Conservation (phyloP, 2,329 filamentous ascomycete genomes). For the Paraphoma sp. region DNA sequence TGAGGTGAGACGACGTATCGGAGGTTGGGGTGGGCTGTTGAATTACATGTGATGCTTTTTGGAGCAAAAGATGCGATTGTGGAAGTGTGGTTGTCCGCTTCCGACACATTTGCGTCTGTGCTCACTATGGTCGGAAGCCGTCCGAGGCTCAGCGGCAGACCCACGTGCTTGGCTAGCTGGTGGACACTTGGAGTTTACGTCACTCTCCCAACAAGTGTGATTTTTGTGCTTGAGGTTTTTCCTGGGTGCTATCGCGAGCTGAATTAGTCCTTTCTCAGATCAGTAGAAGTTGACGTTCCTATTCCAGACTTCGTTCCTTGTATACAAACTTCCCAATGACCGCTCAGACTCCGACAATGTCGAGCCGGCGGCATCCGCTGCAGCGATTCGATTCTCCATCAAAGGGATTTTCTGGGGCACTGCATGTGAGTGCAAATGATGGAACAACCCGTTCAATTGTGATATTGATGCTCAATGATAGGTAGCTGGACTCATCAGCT, state of each 20-base stretch:
- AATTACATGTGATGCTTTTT: too few species aligned
- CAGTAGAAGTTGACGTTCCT: too few species aligned
- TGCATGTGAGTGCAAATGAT: constrained; percentile 60
- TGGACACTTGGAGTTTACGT: constrained; percentile 10
- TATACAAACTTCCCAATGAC: constrained; percentile 14
- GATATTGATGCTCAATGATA: constrained; percentile 13
- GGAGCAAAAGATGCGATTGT: background rate
- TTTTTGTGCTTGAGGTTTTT: background rate
- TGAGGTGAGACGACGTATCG: background rate
- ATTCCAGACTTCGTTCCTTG: background rate
- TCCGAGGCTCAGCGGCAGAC: constrained; percentile 16
- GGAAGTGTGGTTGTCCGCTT: background rate
- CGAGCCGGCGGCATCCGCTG: constrained; percentile 61
- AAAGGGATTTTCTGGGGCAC: constrained; percentile 64
- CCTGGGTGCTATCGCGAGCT: background rate
- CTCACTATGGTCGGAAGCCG: background rate
- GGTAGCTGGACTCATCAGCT: constrained; percentile 52
- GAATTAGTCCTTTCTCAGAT: background rate
- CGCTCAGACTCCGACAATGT: constrained; percentile 19
- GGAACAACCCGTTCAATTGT: background rate
- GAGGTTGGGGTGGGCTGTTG: too few species aligned
- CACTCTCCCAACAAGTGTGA: constrained; percentile 1
- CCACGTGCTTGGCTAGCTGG: constrained; percentile 18
- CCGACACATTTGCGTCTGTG: background rate
- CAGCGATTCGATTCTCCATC: constrained; percentile 72